Conservation (phyloP, 1,284 basidiomycete species). For the Laetiporus sulphureus region DNA sequence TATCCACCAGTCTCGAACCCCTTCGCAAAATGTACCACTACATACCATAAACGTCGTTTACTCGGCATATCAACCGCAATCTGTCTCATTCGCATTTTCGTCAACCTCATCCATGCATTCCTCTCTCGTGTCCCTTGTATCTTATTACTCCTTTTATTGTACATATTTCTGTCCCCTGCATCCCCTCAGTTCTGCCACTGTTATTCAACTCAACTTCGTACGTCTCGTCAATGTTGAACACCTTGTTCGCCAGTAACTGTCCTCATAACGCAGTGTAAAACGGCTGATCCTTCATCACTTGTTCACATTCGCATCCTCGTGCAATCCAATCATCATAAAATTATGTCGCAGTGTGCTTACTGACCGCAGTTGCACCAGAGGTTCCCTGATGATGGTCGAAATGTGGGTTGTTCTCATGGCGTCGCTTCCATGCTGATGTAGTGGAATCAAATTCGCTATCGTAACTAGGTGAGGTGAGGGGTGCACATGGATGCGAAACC, state of each 20-base stretch:
- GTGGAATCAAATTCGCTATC: too few species aligned
- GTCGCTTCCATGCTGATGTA: too few species aligned
- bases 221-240: too few species aligned
- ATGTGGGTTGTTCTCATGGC: too few species aligned
- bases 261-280: too few species aligned
- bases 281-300: too few species aligned
- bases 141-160: slow-evolving; percentile 74
- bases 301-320: too few species aligned
- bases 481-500: slow-evolving; percentile 9
- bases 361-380: too few species aligned
- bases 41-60: slow-evolving; percentile 47
- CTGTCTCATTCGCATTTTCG: slow-evolving; percentile 48
- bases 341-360: too few species aligned
- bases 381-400: too few species aligned
- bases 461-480: slow-evolving; percentile 21
- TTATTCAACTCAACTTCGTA: slow-evolving; percentile 21
- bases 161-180: slow-evolving; percentile 23
- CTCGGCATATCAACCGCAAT: slow-evolving; percentile 53
- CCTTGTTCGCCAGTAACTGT: too few species aligned
- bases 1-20: slow-evolving; percentile 19
- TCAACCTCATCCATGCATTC: slow-evolving; percentile 70
- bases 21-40: slow-evolving; percentile 73
- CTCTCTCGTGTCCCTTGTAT: slow-evolving; percentile 33
- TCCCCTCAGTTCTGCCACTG: slow-evolving; percentile 27
- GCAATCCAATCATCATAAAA: too few species aligned